Evolutionary conservation across 1,284 basidiomycete genomes (phyloP), one percentile per base, ranked within the genome.

Genomic region (Malassezia pachydermatis): DNA sequence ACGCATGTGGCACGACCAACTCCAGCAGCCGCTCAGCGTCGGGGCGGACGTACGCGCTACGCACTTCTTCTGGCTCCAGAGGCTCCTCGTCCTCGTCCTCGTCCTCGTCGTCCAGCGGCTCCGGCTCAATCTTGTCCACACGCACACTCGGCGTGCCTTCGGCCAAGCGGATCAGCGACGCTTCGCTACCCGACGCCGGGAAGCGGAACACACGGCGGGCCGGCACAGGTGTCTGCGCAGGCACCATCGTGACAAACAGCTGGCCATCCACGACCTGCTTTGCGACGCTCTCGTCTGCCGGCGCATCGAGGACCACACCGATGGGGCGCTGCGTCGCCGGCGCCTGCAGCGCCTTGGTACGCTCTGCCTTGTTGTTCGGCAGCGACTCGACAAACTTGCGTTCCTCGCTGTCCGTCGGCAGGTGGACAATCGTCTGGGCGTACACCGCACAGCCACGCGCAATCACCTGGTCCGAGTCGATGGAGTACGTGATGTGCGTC

Each of bases 391-490:
- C 48, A 53, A 61, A 60, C 19, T 50, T 55, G 25, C 51, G 49
- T 53, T 69, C 67, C 39, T 55, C 54, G 33, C 55, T 36, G 2
- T 48, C 54, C n/a, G 50, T 47, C 11, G 60, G 59, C 9, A 63
- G 42, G 37, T 55, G 54, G 30, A 66, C 65, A 30, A 71, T 58
- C 22, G 57, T 55, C 70, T 74, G 59, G 66, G 88, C 88, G 73
- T 96, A 88, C 33, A 89, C 72, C 5, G 87, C 89, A 61, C 84
- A 84, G 19, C 92, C 94, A 34, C 87, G 77, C 6, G 89, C 84
- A 23, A 98, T 79, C 47, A 90, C 81, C 51, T 90, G 84, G 37
- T 87, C 87, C 1, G 92, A 86, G 72, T 96, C 89, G 39, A 80
- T 75, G 14, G 76, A 81, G 77, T 53, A 79, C 63, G 77, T 77